Base-by-base conservation (phyloP, 768 basidiomycete genomes). In the Xerocomus brunneocitrinus region DNA sequence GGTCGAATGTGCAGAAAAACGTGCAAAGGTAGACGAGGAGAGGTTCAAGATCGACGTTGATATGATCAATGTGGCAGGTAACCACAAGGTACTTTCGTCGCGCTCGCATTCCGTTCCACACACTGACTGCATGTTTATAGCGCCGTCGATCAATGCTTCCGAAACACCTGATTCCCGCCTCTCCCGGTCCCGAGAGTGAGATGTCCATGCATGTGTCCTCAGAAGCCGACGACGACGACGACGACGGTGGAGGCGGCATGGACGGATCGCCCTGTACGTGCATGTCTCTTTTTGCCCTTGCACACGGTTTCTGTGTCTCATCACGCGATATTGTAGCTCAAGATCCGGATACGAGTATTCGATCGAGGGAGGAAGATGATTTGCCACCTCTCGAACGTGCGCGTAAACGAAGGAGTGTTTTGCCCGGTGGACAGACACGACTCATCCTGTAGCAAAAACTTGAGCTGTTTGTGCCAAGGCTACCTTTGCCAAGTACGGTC, bases 1-100 rank as follows among this genome's bases (percentile, higher is more conserved):
- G 5, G 88, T 93, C 2, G 84, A 90, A 62, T 95, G 91, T 58
- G 86, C 79, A 2, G 91, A 93, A 61, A 80, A 83, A 57, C 76
- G 78, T 42, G 67, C 67, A 36, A 79, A 70, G 42, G 80, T 87
- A 3, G 88, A 85, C 24, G 91, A 91, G 64, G 67, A 73, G 4
- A 76, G 72, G 41, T 89, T 83, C 63, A 69, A 83, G 31, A 77
- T 92, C 48, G 82, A 89, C 61, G 70, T 91, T 3, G 83, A 81
- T 19, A 5, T 60, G 32, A 71, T 73, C 48, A 83, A 85, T 50
- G 74, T 87, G 24, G 80, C 80, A 4, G 83, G 84, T 7, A 78
- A 77, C 61, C 84, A 76, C 64, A 89, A 89, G 79, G 89, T 88
- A 48, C 42, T 56, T 27, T 5, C 36, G 13, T 47, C 25, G 44